Conservation (phyloP, 1,284 basidiomycete species). For the Termitomyces sp. region DNA sequence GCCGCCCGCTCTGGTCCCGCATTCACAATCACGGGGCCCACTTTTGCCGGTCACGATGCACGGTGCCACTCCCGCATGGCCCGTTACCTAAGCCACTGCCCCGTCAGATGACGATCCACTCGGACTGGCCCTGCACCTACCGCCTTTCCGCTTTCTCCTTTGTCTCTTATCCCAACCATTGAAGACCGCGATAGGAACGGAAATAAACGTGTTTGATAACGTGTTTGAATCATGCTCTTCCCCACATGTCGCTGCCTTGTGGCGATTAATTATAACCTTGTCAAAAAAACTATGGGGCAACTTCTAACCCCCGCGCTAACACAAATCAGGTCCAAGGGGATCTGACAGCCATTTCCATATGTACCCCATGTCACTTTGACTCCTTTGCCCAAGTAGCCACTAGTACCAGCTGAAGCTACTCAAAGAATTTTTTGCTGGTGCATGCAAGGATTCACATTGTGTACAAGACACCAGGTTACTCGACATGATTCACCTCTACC, state of each 20-base stretch:
- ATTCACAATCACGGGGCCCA: conserved; percentile 9
- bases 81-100: background rate
- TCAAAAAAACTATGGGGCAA: conserved; percentile 3
- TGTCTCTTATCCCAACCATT: background rate
- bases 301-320: background rate
- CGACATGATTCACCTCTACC: background rate
- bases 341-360: background rate
- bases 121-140: background rate
- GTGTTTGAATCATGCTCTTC: background rate
- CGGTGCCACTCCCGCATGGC: conserved; percentile 1
- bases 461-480: background rate
- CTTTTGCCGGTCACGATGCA: conserved; percentile 10
- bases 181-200: conserved; percentile 1
- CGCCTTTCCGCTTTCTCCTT: background rate
- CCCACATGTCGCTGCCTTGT: background rate
- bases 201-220: background rate
- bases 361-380: background rate
- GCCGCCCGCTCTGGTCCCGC: conserved; percentile 8
- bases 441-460: background rate
- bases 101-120: background rate
- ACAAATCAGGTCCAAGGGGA: conserved; percentile 2
- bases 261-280: conserved; percentile 1
- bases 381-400: background rate
- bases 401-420: background rate
- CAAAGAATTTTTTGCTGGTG: background rate